A percentile compares a stretch with the other conserved stretches of the same genome.
Evolutionary conservation across 345 rosid species (phyloP).

Genomic region (Salix dunnii): DNA sequence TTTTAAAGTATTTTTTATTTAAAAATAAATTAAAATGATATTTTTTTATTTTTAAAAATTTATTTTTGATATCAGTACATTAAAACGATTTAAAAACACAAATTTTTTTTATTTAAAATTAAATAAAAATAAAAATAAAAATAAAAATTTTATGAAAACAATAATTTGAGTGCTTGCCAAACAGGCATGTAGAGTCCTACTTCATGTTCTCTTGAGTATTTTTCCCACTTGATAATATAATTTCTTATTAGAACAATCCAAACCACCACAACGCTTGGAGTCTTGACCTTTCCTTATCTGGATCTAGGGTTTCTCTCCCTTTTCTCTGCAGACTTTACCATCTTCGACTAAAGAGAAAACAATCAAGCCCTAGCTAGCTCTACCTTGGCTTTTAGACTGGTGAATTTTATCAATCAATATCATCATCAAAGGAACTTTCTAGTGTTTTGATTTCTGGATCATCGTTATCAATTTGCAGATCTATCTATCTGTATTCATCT

Average conservation of each 20-base stretch:
- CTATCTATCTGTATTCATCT: not conserved
- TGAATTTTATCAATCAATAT: not conserved
- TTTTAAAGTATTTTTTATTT: too few species aligned
- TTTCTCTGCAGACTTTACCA: constrained; percentile 10
- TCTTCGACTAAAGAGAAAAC: not conserved
- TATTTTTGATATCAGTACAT: too few species aligned
- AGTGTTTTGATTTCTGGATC: constrained; percentile 15
- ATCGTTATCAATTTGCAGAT: constrained; percentile 10
- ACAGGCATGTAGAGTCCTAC: not conserved
- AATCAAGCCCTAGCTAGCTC: constrained; percentile 5
- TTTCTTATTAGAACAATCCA: not conserved
- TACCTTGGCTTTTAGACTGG: not conserved
- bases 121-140: too few species aligned
- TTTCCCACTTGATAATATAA: not conserved
- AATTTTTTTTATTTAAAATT: too few species aligned
- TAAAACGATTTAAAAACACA: too few species aligned
- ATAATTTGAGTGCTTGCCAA: too few species aligned
- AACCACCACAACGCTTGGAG: not conserved
- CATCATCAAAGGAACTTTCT: not conserved
- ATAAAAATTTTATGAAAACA: too few species aligned
- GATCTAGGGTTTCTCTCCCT: constrained; percentile 18
- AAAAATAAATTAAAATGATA: too few species aligned
- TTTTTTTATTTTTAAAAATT: too few species aligned
- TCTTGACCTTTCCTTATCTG: constrained; percentile 18
- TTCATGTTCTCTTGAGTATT: not conserved